Conservation (phyloP, 2,329 filamentous ascomycete species). For the Emergomyces africanus region DNA sequence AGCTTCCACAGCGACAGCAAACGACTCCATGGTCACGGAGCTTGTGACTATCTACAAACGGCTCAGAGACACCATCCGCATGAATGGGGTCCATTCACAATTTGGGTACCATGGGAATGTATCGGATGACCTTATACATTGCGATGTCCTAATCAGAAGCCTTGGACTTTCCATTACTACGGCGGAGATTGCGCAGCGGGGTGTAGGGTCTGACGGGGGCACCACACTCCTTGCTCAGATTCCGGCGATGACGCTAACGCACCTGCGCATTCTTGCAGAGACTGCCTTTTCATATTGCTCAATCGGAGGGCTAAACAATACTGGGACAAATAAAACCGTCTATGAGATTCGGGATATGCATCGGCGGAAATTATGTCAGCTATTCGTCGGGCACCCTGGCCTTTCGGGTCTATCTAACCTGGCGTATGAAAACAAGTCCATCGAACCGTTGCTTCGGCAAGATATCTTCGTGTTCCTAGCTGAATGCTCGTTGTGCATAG, state of each 20-base stretch:
- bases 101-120: constrained; percentile 32
- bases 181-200: constrained; percentile 83
- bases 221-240: constrained; percentile 71
- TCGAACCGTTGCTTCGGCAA: constrained; percentile 26
- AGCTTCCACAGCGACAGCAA: constrained; percentile 11
- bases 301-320: constrained; percentile 54
- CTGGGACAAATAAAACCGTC: constrained; percentile 48
- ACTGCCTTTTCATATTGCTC: constrained; percentile 77
- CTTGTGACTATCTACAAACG: constrained; percentile 44
- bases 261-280: constrained; percentile 78
- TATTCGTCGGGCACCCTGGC: constrained; percentile 51
- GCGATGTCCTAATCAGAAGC: constrained; percentile 29
- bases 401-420: constrained; percentile 22
- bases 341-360: constrained; percentile 56
- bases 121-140: constrained; percentile 37
- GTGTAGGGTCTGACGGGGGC: constrained; percentile 59
- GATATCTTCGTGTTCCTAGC: constrained; percentile 52
- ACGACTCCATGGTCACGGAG: constrained; percentile 30
- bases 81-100: constrained; percentile 37
- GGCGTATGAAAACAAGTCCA: constrained; percentile 22
- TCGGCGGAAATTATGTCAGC: constrained; percentile 59
- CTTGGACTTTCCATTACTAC: constrained; percentile 79
- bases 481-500: constrained; percentile 60
- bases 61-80: constrained; percentile 41
- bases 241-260: constrained; percentile 69